Base-by-base conservation (phyloP, 2,329 filamentous ascomycete genomes). In the Tolypocladium nubicola region DNA sequence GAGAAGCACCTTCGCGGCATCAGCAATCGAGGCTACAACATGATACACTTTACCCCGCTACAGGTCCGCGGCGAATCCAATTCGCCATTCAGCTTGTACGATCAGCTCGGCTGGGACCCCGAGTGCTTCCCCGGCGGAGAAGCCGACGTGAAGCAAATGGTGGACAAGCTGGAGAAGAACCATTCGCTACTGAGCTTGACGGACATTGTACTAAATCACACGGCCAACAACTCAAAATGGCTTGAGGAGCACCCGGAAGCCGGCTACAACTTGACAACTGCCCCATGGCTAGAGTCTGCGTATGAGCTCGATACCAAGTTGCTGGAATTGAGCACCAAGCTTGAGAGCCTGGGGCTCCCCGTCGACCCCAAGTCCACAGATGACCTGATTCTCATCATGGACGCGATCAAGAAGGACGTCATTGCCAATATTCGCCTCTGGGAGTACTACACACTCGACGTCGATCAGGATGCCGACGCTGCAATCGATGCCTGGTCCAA, bases 201-300 rank as follows among this genome's bases (percentile, higher is more conserved):
- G 1, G 94, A 99, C 70, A 93, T 99, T 60, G 95, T 99, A 50
- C 91, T 94, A 78, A 99, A 99, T 68, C 94, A 99, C 75, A 99
- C 94, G 4, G 93, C 94, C 8, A 84, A 97, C 76, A 97, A 97
- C 74, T 95, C 89, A 73, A 83, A 87, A 65, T 99, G 94, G 94
- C 81, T 99, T 13, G 81, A 95, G 68, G 88, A 95, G 59, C 93
- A 99, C 67, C 94, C 95, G 0, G 94, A 99, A 65, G 88, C 91
- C 50, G 94, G 94, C 19, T 99, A 99, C 79, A 99, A 95, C 70
- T 78, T 96, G 62, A 85, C 86, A 45, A 97, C 93, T 0, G 92
- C 94, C 0, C 94, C 94, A 0, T 87, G 85, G 83, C 72, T 88
- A 16, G 79, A 87, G 66, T 78, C 84, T 11, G 85, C 85, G 3